phyloP scores from a whole-genome alignment of 768 basidiomycete species.

The Kwoniella mangroviensis region DNA sequence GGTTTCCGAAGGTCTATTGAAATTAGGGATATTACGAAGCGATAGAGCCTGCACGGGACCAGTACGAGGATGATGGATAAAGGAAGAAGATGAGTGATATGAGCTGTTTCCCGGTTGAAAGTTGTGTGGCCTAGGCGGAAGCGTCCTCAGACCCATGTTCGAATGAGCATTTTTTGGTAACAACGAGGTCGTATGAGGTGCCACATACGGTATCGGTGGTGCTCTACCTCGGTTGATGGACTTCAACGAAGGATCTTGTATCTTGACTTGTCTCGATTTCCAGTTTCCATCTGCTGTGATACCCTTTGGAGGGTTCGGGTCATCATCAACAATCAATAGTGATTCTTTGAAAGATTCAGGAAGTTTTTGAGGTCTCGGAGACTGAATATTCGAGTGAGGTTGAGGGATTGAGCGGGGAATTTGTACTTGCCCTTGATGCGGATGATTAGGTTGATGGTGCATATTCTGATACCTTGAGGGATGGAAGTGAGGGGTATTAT shows the following conservation, averaged over 20 bases:
- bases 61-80: no score
- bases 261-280: not conserved
- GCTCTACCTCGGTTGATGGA: not conserved
- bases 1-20: not conserved
- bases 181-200: not conserved
- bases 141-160: not conserved
- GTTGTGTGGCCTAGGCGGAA: no score
- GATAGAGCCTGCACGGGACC: not conserved
- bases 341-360: constrained; percentile 1
- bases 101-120: no score
- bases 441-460: not conserved
- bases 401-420: no score
- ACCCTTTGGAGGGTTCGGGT: not conserved
- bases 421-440: no score
- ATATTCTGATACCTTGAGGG: not conserved
- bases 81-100: no score
- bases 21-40: not conserved
- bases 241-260: not conserved
- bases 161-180: not conserved
- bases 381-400: not conserved
- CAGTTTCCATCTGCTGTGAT: not conserved
- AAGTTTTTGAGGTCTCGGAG: not conserved
- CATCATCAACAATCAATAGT: not conserved
- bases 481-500: not conserved
- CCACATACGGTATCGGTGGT: not conserved